These are phyloP conservation scores for Colletotrichum godetiae DNA, from an alignment of 2,329 filamentous ascomycete species.

Conservation along the genomic window DNA sequence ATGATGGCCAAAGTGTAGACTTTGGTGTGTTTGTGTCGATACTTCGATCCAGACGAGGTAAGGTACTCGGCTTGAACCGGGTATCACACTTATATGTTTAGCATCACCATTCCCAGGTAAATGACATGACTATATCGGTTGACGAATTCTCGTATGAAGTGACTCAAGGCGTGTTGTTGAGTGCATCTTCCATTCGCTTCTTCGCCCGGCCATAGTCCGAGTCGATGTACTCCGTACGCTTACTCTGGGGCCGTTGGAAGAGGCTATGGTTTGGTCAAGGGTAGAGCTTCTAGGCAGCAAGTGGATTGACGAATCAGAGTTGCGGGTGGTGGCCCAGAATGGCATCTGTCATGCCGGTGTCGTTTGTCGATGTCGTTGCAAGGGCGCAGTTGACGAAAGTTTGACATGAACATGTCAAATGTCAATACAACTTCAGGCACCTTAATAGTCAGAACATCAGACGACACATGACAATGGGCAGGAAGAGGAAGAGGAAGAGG, in stretches of 20 bases:
- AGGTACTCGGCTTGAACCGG: neutral
- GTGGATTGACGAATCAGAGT: conserved; percentile 1
- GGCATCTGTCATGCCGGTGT: neutral
- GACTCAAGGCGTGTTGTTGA: conserved; percentile 5
- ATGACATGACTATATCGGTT: neutral
- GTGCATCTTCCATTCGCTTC: conserved; percentile 6
- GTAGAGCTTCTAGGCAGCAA: conserved; percentile 6
- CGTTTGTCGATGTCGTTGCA: conserved; percentile 19
- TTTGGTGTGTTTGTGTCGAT: neutral
- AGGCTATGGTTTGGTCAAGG: conserved; percentile 8
- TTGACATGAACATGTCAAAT: neutral
- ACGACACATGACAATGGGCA: neutral
- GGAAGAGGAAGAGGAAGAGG: neutral
- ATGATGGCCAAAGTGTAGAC: neutral
- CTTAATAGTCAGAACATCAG: neutral
- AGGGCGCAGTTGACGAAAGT: conserved; percentile 1
- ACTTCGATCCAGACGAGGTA: neutral
- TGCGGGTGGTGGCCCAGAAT: neutral
- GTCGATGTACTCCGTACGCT: neutral
- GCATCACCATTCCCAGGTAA: neutral
- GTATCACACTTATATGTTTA: neutral
- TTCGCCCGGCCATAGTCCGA: neutral
- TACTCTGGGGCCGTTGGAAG: neutral
- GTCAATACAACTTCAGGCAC: neutral
- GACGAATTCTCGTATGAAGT: neutral